Conservation (phyloP, 768 basidiomycete genomes). For the Panaeolus papilionaceus region DNA sequence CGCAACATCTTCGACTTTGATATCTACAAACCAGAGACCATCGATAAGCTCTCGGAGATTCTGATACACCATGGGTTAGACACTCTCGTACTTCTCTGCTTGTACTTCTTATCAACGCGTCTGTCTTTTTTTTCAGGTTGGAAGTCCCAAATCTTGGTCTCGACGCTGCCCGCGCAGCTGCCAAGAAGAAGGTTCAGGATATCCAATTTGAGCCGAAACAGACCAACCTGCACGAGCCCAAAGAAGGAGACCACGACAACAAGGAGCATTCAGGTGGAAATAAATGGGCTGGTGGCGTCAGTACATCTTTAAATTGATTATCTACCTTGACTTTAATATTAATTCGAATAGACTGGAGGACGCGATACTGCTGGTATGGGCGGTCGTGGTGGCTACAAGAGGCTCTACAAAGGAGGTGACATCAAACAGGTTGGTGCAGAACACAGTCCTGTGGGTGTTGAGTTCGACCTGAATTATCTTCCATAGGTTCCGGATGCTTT, state of each 20-base stretch:
- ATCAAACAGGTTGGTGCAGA: slow-evolving; percentile 57
- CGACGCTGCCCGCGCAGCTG: slow-evolving; percentile 60
- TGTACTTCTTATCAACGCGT: background rate
- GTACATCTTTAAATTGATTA: slow-evolving; percentile 20
- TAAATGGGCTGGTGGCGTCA: slow-evolving; percentile 69
- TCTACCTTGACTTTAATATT: background rate
- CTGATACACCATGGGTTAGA: slow-evolving; percentile 65
- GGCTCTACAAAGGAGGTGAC: slow-evolving; percentile 65
- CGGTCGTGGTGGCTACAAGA: slow-evolving; percentile 71
- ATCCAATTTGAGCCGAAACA: slow-evolving; percentile 62
- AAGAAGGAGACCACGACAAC: slow-evolving; percentile 68
- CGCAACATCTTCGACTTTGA: slow-evolving; percentile 77
- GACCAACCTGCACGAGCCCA: slow-evolving; percentile 58
- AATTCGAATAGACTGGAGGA: slow-evolving; percentile 57
- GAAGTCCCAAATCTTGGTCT: slow-evolving; percentile 60
- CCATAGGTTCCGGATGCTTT: slow-evolving; percentile 51
- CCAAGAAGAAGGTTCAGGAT: slow-evolving; percentile 59
- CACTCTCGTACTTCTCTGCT: background rate
- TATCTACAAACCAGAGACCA: slow-evolving; percentile 68
- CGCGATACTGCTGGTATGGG: slow-evolving; percentile 71
- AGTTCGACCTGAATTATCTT: background rate
- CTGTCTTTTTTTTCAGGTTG: slow-evolving; percentile 40
- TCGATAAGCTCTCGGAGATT: slow-evolving; percentile 63
- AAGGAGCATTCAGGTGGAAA: slow-evolving; percentile 69
- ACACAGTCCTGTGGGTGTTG: background rate